Percentiles rank a stretch among this genome's conserved stretches.
phyloP scores from a whole-genome alignment of 371 early-diverging fungal species.

The Conidiobolus incongruus region DNA sequence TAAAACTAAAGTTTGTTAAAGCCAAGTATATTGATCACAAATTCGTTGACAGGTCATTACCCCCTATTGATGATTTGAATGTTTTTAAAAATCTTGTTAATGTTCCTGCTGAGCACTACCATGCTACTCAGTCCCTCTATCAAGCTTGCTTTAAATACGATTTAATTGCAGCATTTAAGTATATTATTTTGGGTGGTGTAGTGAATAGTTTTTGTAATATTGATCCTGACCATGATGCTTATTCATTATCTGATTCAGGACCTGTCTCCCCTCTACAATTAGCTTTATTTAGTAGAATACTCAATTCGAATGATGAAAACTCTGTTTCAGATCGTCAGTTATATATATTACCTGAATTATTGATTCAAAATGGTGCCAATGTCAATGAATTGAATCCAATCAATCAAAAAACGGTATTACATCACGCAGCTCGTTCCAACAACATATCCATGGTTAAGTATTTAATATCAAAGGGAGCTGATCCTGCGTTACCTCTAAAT shows the following conservation, averaged over 20 bases:
- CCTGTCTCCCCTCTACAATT: slow-evolving; percentile 1
- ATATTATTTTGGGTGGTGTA: slow-evolving; percentile 1
- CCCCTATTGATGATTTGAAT: background rate
- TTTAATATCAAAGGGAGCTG: slow-evolving; percentile 3
- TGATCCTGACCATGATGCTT: background rate
- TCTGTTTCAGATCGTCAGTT: background rate
- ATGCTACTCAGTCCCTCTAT: background rate
- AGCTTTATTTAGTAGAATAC: background rate
- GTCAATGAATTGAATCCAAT: background rate
- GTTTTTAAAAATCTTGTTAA: background rate
- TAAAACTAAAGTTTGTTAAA: slow-evolving; percentile 1
- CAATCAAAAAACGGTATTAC: background rate
- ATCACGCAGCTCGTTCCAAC: background rate
- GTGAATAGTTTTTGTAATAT: background rate
- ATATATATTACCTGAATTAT: background rate
- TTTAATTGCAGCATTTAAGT: background rate
- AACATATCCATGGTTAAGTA: slow-evolving; percentile 1
- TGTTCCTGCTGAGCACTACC: background rate
- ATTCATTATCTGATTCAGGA: no score
- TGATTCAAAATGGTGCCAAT: slow-evolving; percentile 5
- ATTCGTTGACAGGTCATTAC: background rate
- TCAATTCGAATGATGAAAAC: background rate
- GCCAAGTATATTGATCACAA: slow-evolving; percentile 4
- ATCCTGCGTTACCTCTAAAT: background rate
- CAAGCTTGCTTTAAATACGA: background rate